A percentile compares a stretch with the other conserved stretches of the same genome.
These are phyloP conservation scores for Ogataea saltuana DNA, from an alignment of 805 yeast genomes.

Conservation along the genomic window DNA sequence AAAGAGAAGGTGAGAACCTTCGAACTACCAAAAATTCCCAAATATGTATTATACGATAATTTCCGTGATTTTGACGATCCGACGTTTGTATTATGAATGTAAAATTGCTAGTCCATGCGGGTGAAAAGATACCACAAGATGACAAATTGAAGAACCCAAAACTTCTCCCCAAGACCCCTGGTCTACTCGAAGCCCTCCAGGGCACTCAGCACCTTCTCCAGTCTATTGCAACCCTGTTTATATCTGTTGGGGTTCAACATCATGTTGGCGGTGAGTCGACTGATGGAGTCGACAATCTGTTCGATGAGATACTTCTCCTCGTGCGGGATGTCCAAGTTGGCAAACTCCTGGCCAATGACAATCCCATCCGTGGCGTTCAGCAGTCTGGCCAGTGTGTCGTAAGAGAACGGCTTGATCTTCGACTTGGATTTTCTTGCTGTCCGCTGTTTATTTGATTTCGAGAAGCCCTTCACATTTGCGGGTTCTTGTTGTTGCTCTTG, in stretches of 20 bases:
- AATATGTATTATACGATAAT: slow-evolving; percentile 1
- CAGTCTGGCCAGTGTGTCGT: slow-evolving; percentile 49
- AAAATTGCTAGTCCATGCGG: no score
- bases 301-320: slow-evolving; percentile 81
- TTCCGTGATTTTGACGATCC: no score
- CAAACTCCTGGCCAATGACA: slow-evolving; percentile 69
- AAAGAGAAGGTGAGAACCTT: slow-evolving; percentile 10
- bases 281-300: slow-evolving; percentile 79
- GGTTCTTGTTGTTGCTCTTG: no score
- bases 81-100: no score
- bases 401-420: slow-evolving; percentile 36
- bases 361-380: slow-evolving; percentile 62
- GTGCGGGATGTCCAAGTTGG: slow-evolving; percentile 66
- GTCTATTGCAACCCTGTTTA: slow-evolving; percentile 74
- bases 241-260: slow-evolving; percentile 79
- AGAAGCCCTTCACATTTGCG: neutral
- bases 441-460: slow-evolving; percentile 11
- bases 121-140: no score
- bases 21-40: neutral
- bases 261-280: slow-evolving; percentile 88
- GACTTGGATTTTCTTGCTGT: slow-evolving; percentile 23
- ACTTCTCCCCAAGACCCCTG: neutral
- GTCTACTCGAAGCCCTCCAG: slow-evolving; percentile 70
- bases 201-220: slow-evolving; percentile 80
- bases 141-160: neutral